Base-by-base conservation (phyloP, 2,329 filamentous ascomycete species). In the Ceratocystis papillata region DNA sequence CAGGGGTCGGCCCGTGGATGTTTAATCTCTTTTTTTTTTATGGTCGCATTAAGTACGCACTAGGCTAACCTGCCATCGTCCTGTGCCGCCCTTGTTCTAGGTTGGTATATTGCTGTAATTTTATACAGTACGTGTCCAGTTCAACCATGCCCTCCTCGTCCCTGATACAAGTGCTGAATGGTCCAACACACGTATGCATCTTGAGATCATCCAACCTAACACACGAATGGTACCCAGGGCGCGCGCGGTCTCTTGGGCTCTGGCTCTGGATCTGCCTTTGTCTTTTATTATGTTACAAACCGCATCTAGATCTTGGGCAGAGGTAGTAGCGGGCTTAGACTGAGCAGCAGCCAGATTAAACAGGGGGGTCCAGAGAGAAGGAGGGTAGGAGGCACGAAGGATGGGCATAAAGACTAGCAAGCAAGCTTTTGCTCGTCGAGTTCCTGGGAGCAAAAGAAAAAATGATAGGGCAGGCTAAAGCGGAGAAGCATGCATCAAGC, bases 291-390 rank as follows among this genome's bases (percentile, higher is more conserved):
- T 59, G 55, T 28, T 53, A 15, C 28, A n/a, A 59, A 37, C 55
- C 55, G 28, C 55, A 59, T 59, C 55, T 59, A 20, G 55, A 59
- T 59, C 55, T 37, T 59, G 55, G 20, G 8, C 15, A 59, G 22
- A 50, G 10, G 28, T 59, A n/a, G 28, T n/a, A 59, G 7, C 28
- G 55, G 55, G 17, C 28, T 33, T n/a, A 10, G 17, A 25, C n/a
- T 20, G n/a, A 22, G 12, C 25, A 33, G 28, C 28, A 57, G 28
- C 30, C 55, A 37, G 28, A 59, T 59, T 25, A 20, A 25, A 59
- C 20, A 17, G 6, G 33, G 55, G 28, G 53, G 15, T 1, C 0
- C 20, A 5, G 15, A 2, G 22, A 53, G 22, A 50, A 22, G 5
- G n/a, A 20, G 46, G 17, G 7, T 1, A 20, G 30, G 30, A 33